Conservation (phyloP, 768 basidiomycete genomes). For the Boletus sensibilis region DNA sequence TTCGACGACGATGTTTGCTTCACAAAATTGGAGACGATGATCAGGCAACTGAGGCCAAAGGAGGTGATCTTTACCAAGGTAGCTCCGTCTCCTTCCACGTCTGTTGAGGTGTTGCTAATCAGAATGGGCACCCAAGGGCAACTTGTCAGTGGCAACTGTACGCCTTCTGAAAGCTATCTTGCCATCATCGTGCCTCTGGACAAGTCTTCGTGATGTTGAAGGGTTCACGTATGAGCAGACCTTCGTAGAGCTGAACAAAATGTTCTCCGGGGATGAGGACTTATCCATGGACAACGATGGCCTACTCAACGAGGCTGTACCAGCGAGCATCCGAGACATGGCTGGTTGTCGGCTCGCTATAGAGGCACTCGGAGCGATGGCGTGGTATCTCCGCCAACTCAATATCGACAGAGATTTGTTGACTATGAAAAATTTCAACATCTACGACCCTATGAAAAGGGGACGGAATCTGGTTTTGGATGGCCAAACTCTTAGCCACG, state of each 20-base stretch:
- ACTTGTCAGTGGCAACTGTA: constrained; percentile 78
- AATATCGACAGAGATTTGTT: constrained; percentile 96
- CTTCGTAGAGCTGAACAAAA: constrained; percentile 59
- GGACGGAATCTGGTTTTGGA: constrained; percentile 87
- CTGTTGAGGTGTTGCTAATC: neutral
- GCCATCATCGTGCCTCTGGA: constrained; percentile 85
- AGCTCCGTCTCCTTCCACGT: neutral
- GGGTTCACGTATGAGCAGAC: constrained; percentile 77
- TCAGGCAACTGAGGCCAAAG: constrained; percentile 88
- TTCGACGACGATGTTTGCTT: constrained; percentile 93
- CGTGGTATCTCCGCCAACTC: constrained; percentile 91
- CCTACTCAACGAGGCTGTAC: constrained; percentile 41
- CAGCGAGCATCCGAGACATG: constrained; percentile 76
- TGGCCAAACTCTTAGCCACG: constrained; percentile 91
- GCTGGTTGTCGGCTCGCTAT: constrained; percentile 63
- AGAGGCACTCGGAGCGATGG: constrained; percentile 86
- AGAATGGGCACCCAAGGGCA: constrained; percentile 53
- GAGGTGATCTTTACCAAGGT: constrained; percentile 92
- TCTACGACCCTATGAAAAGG: constrained; percentile 92
- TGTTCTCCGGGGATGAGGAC: constrained; percentile 54
- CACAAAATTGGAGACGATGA: constrained; percentile 89
- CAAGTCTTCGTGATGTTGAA: constrained; percentile 77
- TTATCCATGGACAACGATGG: constrained; percentile 49
- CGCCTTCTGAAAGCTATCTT: constrained; percentile 80
- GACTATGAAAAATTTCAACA: constrained; percentile 95